A percentile compares a stretch with the other conserved stretches of the same genome.
These are phyloP conservation scores for Lactarius evosmus DNA, from an alignment of 768 basidiomycete genomes.

Conservation along the genomic window DNA sequence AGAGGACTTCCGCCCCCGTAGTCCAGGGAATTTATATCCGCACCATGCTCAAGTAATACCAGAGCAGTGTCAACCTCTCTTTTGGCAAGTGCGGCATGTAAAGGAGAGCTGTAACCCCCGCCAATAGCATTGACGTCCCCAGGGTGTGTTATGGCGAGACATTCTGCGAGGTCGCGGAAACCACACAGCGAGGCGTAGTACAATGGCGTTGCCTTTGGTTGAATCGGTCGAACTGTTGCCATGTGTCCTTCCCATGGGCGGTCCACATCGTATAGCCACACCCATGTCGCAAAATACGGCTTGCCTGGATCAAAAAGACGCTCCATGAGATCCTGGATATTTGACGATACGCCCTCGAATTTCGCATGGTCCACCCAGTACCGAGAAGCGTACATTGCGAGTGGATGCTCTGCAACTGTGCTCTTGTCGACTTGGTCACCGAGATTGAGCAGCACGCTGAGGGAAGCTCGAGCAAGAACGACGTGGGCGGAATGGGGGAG, in stretches of 20 bases:
- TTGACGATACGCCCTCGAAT: background rate
- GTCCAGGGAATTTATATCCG: background rate
- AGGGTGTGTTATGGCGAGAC: background rate
- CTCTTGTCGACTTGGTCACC: background rate
- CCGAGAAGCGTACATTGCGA: background rate
- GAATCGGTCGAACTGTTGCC: background rate
- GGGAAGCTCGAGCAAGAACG: background rate
- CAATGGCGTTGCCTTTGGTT: background rate
- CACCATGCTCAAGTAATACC: background rate
- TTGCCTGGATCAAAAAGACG: background rate
- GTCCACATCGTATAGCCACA: slow-evolving; percentile 2
- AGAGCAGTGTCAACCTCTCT: background rate
- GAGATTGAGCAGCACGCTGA: background rate
- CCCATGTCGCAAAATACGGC: slow-evolving; percentile 4
- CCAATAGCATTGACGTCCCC: background rate
- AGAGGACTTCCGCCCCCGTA: background rate
- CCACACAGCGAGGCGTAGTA: slow-evolving; percentile 8
- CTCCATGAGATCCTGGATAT: background rate
- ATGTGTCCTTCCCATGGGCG: background rate
- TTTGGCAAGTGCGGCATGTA: background rate
- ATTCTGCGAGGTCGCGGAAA: background rate
- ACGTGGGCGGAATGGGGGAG: background rate
- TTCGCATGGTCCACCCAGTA: slow-evolving; percentile 1
- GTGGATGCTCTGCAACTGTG: background rate
- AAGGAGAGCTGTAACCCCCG: background rate